phyloP scores from a whole-genome alignment of 495 filamentous ascomycete genomes.

The Daldinia bambusicola region DNA sequence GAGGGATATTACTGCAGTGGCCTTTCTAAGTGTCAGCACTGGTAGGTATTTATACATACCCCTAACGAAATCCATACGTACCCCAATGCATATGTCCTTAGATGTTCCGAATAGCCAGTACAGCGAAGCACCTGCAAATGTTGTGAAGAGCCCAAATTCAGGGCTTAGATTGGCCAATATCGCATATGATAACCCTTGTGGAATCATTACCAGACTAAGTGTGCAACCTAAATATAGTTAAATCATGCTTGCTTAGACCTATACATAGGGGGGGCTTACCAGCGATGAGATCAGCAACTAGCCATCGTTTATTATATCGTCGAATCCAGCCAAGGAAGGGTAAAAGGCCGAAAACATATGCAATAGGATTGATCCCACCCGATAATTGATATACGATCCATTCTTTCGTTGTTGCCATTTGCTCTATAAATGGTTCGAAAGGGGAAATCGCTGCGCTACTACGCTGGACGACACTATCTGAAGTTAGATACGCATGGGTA shows the following conservation, averaged over 20 bases:
- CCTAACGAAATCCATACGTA: neutral
- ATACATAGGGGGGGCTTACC: neutral
- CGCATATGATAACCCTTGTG: slow-evolving; percentile 16
- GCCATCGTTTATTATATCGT: slow-evolving; percentile 13
- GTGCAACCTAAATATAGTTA: slow-evolving; percentile 9
- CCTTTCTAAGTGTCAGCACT: slow-evolving; percentile 3
- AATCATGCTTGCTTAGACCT: neutral
- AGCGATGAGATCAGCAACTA: slow-evolving; percentile 4
- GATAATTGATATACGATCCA: neutral
- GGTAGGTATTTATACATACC: neutral
- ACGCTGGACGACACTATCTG: slow-evolving; percentile 11
- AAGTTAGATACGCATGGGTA: neutral
- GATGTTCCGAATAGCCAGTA: slow-evolving; percentile 15
- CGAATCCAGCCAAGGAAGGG: slow-evolving; percentile 1
- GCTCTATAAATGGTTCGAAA: slow-evolving; percentile 11
- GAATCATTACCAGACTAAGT: slow-evolving; percentile 11
- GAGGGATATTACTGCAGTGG: slow-evolving; percentile 15
- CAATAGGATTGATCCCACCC: neutral
- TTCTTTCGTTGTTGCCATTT: slow-evolving; percentile 9
- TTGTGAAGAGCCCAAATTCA: slow-evolving; percentile 12
- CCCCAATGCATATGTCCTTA: slow-evolving; percentile 12
- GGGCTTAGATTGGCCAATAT: slow-evolving; percentile 7
- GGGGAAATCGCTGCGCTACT: slow-evolving; percentile 2
- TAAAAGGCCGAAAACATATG: slow-evolving; percentile 8
- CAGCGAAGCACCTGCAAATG: slow-evolving; percentile 1